Base-by-base conservation (phyloP, 1,284 basidiomycete species). In the Pseudozyma sp. region DNA sequence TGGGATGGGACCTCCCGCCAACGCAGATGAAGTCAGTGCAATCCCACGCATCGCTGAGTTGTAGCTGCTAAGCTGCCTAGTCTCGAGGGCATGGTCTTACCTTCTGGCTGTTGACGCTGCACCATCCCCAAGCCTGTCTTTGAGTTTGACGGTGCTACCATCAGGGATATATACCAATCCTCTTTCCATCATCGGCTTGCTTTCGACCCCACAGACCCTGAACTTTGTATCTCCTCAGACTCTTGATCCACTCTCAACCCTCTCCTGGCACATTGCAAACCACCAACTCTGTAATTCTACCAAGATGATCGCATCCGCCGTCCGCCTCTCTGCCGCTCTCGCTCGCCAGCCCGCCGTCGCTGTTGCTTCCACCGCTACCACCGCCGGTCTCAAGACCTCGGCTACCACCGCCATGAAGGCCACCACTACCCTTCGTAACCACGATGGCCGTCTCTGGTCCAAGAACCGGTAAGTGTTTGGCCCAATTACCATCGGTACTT, bases 341-440 rank as follows among this genome's bases (percentile, higher is more conserved):
- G 69, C 53, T 38, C 69, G 73, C 43, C 73, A 71, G 69, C 69
- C 73, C 56, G 64, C 57, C 38, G 51, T 53, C 38, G 59, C 52
- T 18, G 52, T 55, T 13, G 59, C 56, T 21, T 62, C 71, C 43
- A 60, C 65, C 36, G 58, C 72, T 13, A 60, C 53, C 34, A 42
- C 72, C 11, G 72, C 72, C 18, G 73, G 69, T 62, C 59, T 76
- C 61, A 71, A 68, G 65, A 71, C 73, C 54, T 76, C 69, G 43
- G 69, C 73, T 11, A 48, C 60, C 21, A 42, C 69, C 2, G 58
- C 65, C 42, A 39, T 69, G 52, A 51, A 55, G 50, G 61, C 73
- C 40, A 56, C 73, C 14, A 68, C 65, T 21, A 63, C 59, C 12
- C 25, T 70, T 19, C 58, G 69, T 44, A 65, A 65, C 53, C 58